Conservation (phyloP, 805 yeast genomes). For the Starmerella asiatica region DNA sequence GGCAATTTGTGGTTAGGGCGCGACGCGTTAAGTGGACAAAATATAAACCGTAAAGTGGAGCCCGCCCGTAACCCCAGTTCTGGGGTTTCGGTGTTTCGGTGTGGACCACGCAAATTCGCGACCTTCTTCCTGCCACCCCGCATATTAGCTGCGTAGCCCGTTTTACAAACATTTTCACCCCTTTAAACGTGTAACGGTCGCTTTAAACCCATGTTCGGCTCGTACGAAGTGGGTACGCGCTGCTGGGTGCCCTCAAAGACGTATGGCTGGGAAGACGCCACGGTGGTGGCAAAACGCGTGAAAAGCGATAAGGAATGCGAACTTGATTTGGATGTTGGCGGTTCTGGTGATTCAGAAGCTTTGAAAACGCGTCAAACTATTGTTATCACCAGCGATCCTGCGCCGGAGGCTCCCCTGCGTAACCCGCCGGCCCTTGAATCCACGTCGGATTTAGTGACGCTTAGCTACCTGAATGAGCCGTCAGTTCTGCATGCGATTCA, state of each 20-base stretch:
- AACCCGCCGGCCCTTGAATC: constrained; percentile 88
- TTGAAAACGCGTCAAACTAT: constrained; percentile 6
- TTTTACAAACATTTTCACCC: too few relatives aligned
- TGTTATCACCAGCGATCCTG: constrained; percentile 32
- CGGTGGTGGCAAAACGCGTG: constrained; percentile 33
- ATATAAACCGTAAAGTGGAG: too few relatives aligned
- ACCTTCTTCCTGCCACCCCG: too few relatives aligned
- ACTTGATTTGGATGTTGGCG: constrained; percentile 41
- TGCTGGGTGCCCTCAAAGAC: constrained; percentile 71
- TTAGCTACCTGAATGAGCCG: constrained; percentile 89
- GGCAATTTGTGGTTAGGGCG: too few relatives aligned
- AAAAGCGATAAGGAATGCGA: constrained; percentile 34
- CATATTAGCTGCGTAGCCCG: too few relatives aligned
- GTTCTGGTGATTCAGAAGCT: constrained; percentile 7
- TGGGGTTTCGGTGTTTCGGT: too few relatives aligned
- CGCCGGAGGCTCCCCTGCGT: constrained; percentile 57
- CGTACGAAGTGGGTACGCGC: constrained; percentile 25
- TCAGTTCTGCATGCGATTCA: constrained; percentile 90
- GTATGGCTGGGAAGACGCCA: constrained; percentile 65
- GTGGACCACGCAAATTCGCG: too few relatives aligned
- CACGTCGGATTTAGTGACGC: constrained; percentile 83
- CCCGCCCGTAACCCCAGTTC: too few relatives aligned
- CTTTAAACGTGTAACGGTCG: too few relatives aligned
- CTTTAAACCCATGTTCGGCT: constrained; percentile 18
- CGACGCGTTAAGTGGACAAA: too few relatives aligned